Base-by-base conservation (phyloP, 495 filamentous ascomycete genomes). In the Penicillium chermesinum region DNA sequence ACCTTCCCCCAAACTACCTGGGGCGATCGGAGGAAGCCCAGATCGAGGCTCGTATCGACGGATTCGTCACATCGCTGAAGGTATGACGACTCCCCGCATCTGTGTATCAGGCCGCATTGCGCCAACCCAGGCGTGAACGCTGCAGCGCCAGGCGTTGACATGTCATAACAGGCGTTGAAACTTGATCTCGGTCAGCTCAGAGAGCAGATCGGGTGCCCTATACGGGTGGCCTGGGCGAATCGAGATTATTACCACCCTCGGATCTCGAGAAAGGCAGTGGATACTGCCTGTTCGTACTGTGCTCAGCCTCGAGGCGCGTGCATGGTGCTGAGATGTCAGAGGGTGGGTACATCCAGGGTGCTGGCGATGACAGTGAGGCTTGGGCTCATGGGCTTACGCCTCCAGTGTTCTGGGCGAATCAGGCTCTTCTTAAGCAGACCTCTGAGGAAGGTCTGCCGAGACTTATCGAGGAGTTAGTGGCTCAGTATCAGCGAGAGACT, bases 281-380 rank as follows among this genome's bases (percentile, higher is more conserved):
- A 0, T 67, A 79, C 34, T 84, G 78, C 52, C 75, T 87, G 18
- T 77, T 85, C 0, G 73, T 96, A 0, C 75, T 96, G 9, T 91
- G 91, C 63, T 89, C 89, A 2, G 83, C 86, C 18, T 95, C 89
- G 0, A 74, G 81, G 30, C 74, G 84, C 9, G 79, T 88, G 0
- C 67, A 64, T 12, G 83, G 82, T 4, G 77, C 76, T 0, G 86
- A 89, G 57, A 74, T 82, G 44, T 81, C 79, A 21, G 78, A 79
- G 51, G 81, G 80, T 3, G 86, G 84, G 19, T 98, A 98, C 60
- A 87, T 98, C 51, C 93, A 96, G 65, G 93, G 93, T 18, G 90
- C 91, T 10, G 91, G 85, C 4, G 91, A 97, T 67, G 91, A 97
- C 59, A 87, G 83, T 15, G 91, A 97, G 67, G 84, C 82, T 33